Evolutionary conservation across 1,284 basidiomycete species (phyloP), one percentile per base, ranked within the genome.

Genomic region (Lignosus rhinocerotis): DNA sequence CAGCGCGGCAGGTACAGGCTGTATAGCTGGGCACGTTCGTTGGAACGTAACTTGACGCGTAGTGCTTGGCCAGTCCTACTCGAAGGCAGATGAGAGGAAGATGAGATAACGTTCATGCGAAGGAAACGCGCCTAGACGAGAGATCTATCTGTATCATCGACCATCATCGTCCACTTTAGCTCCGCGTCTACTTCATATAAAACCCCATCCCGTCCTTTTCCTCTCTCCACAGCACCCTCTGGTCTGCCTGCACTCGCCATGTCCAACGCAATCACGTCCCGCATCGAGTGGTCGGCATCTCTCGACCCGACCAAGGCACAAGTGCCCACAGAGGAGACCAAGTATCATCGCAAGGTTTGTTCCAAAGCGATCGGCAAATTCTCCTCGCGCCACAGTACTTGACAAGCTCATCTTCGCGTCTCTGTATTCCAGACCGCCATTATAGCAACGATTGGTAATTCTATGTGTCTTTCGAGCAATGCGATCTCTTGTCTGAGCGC

Each of bases 391-490:
- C 56, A 34, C 51, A 47, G 47, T 54, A 11, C 42, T 42, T 64
- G 43, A 64, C 61, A 11, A 16, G 14, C 19, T 53, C 42, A 58
- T 49, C 31, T 46, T 12, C 42, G 52, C 39, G 41, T 32, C 32
- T 39, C n/a, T 45, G 34, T 34, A 19, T 34, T n/a, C 14, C 68
- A 98, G 96, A 97, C 94, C 17, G 81, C 91, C 61, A 97, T 98
- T 78, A 97, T 98, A 72, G 95, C 94, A 60, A 98, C 95, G 61
- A 98, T 98, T 71, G 95, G 94, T 93, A 67, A 61, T 79, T 61
- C 17, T 50, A 19, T 49, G 34, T 39, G 38, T 43, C 2, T 58
- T 43, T 38, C 39, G 50, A 30, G 41, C 5, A 33, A 36, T 25
- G 30, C n/a, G 47, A 56, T 59, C 59, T 55, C 46, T 38, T 54